phyloP scores from a whole-genome alignment of 208 protist genomes.

The Ichthyophonus hoferi region DNA sequence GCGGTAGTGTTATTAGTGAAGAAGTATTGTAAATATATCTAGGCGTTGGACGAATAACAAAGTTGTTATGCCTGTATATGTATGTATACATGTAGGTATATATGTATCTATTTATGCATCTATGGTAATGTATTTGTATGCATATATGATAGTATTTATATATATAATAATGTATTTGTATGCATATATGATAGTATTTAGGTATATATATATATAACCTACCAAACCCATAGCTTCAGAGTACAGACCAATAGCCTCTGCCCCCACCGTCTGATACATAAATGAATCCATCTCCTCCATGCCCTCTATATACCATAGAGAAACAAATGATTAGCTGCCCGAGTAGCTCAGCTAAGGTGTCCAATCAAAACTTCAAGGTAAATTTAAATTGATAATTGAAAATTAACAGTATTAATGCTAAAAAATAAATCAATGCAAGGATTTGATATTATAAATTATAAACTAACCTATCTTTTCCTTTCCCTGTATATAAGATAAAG shows the following conservation, averaged over 20 bases:
- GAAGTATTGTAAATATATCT: too few species aligned
- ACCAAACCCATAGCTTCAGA: slow-evolving; percentile 76
- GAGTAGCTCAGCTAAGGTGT: not conserved
- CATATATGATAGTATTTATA: too few species aligned
- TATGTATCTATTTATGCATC: too few species aligned
- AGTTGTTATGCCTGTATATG: too few species aligned
- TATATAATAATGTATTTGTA: too few species aligned
- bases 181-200: too few species aligned
- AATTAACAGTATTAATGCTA: not conserved
- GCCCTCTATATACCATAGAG: too few species aligned
- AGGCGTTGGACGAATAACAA: too few species aligned
- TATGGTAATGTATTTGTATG: too few species aligned
- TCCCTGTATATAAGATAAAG: not conserved
- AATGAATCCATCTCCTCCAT: slow-evolving; percentile 90
- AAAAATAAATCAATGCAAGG: not conserved
- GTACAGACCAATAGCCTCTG: slow-evolving; percentile 78
- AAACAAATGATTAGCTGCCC: too few species aligned
- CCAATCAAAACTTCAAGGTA: not conserved
- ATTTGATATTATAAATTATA: not conserved
- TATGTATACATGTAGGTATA: too few species aligned
- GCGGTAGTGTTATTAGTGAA: not conserved
- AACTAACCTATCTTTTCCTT: not conserved
- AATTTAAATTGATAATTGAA: not conserved
- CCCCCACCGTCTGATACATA: slow-evolving; percentile 97
- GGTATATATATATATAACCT: too few species aligned